Conservation (phyloP, 2,329 filamentous ascomycete genomes). For the Fusarium sp. region DNA sequence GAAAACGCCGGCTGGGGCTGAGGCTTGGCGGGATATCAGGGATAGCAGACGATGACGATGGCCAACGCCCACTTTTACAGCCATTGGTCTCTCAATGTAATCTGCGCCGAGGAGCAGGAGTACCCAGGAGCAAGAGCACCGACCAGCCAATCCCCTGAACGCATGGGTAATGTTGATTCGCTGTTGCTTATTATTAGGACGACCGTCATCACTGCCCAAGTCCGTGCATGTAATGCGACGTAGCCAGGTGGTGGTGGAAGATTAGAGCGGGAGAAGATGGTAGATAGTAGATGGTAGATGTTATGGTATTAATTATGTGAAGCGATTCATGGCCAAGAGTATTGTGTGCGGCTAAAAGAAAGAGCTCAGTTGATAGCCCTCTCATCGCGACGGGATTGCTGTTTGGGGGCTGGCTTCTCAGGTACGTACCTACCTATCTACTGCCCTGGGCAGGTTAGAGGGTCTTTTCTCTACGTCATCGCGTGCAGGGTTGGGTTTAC, state of each 20-base stretch:
- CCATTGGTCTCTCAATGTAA: conserved; percentile 38
- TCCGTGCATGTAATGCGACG: conserved; percentile 21
- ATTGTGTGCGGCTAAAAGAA: conserved; percentile 7
- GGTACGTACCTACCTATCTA: conserved; percentile 26
- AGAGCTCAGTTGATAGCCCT: too few relatives aligned
- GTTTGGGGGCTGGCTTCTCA: background rate
- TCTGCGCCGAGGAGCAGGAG: conserved; percentile 38
- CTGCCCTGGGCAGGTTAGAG: background rate
- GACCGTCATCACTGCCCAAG: conserved; percentile 22
- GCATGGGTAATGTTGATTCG: conserved; percentile 39
- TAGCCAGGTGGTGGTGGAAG: background rate
- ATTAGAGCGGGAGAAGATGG: background rate
- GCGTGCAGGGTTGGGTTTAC: conserved; percentile 38
- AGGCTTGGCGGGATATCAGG: conserved; percentile 37
- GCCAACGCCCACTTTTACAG: conserved; percentile 38
- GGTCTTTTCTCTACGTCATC: conserved; percentile 48
- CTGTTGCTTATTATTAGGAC: conserved; percentile 30
- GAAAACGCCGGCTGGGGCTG: conserved; percentile 36
- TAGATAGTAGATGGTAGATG: background rate
- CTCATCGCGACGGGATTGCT: too few relatives aligned
- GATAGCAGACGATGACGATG: conserved; percentile 37
- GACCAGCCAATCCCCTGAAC: conserved; percentile 44
- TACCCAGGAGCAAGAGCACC: conserved; percentile 26
- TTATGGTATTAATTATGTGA: conserved; percentile 3
- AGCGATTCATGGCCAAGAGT: background rate